Percentiles rank a stretch among this genome's conserved stretches.
phyloP scores from a whole-genome alignment of 1,284 basidiomycete genomes.

The Mycosarcoma mackinlayi region DNA sequence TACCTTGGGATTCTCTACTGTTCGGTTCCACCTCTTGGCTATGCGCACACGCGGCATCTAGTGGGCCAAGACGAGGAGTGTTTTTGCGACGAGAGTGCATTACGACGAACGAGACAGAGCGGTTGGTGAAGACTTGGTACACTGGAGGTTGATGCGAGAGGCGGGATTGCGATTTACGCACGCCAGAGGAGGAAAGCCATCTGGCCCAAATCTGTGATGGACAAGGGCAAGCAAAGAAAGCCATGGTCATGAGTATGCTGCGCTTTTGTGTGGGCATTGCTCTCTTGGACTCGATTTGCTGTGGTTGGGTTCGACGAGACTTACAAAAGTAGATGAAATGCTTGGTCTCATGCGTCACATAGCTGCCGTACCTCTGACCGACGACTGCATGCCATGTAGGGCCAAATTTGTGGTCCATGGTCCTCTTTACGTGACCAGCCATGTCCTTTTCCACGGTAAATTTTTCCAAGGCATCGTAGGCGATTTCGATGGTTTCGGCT shows the following conservation, averaged over 20 bases:
- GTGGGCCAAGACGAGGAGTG: too few relatives aligned
- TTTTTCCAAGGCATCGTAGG: slow-evolving; percentile 84
- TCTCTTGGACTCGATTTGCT: neutral
- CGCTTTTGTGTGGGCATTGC: neutral
- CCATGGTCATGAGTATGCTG: neutral
- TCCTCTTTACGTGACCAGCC: slow-evolving; percentile 96
- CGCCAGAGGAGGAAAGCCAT: slow-evolving; percentile 67
- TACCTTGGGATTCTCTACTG: too few relatives aligned
- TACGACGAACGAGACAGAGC: neutral
- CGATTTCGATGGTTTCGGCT: slow-evolving; percentile 87
- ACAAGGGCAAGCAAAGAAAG: neutral
- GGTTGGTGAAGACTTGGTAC: too few relatives aligned
- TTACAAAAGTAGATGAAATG: slow-evolving; percentile 69
- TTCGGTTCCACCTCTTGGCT: too few relatives aligned
- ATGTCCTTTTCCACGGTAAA: slow-evolving; percentile 95
- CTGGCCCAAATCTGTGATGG: slow-evolving; percentile 58
- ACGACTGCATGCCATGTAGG: slow-evolving; percentile 98
- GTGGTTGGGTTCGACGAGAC: slow-evolving; percentile 9
- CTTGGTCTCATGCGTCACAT: slow-evolving; percentile 81
- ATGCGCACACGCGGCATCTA: too few relatives aligned
- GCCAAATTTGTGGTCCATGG: slow-evolving; percentile 89
- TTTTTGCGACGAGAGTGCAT: neutral
- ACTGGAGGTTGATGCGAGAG: too few relatives aligned
- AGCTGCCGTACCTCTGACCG: slow-evolving; percentile 90
- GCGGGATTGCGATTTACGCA: slow-evolving; percentile 41